phyloP scores from a whole-genome alignment of 2,329 filamentous ascomycete species.

The Aureobasidium sp. region DNA sequence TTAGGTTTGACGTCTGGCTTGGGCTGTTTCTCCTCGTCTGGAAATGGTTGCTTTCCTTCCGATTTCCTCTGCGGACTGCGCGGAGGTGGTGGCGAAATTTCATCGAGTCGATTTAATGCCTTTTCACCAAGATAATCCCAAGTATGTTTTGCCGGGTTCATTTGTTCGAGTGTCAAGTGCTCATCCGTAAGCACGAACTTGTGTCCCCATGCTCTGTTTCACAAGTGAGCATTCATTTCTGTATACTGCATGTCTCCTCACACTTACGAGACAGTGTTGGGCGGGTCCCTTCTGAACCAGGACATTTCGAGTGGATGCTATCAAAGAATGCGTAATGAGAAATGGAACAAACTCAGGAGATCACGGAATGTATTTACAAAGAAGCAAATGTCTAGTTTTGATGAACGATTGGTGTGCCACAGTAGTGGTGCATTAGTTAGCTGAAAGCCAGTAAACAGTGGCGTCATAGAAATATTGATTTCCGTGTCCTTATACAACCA shows the following conservation, averaged over 20 bases:
- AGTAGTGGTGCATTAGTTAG: not conserved
- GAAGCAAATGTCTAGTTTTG: not conserved
- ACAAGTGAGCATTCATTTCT: not conserved
- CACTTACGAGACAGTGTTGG: constrained; percentile 4
- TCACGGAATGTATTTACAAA: not conserved
- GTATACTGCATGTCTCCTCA: not conserved
- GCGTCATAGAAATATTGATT: not conserved
- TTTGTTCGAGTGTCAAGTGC: constrained; percentile 55
- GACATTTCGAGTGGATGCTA: not conserved
- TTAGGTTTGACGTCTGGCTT: constrained; percentile 27
- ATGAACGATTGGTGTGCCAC: not conserved
- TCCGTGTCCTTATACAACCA: too few relatives aligned
- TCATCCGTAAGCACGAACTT: constrained; percentile 61
- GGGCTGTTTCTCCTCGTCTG: constrained; percentile 18
- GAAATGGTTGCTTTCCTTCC: not conserved
- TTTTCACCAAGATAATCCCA: constrained; percentile 65
- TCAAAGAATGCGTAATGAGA: too few relatives aligned
- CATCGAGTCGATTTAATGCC: constrained; percentile 56
- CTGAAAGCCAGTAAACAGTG: not conserved
- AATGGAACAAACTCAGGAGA: not conserved
- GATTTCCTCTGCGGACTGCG: constrained; percentile 16
- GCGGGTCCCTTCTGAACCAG: not conserved
- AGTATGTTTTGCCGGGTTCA: constrained; percentile 53
- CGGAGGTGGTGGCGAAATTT: constrained; percentile 47
- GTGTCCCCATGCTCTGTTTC: constrained; percentile 50